phyloP scores from a whole-genome alignment of 2,329 filamentous ascomycete species.

The Sodiomyces alkalinus region DNA sequence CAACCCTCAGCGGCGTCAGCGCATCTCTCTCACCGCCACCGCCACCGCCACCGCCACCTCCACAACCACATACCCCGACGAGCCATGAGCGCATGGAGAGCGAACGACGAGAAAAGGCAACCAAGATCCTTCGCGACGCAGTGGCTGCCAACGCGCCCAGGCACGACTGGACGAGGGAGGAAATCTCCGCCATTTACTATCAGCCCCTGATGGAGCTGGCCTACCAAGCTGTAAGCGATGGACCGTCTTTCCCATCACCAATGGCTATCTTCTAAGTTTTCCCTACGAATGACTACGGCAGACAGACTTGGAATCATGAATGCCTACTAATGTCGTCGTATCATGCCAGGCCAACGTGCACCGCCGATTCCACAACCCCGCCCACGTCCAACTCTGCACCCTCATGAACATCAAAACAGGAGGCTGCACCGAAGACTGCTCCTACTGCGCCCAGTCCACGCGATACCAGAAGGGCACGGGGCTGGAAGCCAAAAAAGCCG shows the following conservation, averaged over 20 bases:
- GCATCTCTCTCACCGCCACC: too few relatives aligned
- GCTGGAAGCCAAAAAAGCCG: slow-evolving; percentile 65
- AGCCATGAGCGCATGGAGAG: too few relatives aligned
- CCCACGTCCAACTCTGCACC: slow-evolving; percentile 80
- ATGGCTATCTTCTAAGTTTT: too few relatives aligned
- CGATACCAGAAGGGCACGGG: slow-evolving; percentile 64
- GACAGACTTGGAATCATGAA: too few relatives aligned
- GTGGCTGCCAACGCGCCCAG: slow-evolving; percentile 45
- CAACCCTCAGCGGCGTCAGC: too few relatives aligned
- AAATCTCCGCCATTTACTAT: slow-evolving; percentile 71
- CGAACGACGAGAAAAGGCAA: too few relatives aligned
- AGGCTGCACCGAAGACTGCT: slow-evolving; percentile 83
- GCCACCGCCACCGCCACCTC: too few relatives aligned
- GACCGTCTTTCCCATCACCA: not conserved
- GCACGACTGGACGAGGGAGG: slow-evolving; percentile 66
- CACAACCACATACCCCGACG: too few relatives aligned
- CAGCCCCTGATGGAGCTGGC: slow-evolving; percentile 67
- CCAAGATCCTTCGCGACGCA: slow-evolving; percentile 34
- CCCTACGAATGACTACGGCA: too few relatives aligned
- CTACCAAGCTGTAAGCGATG: slow-evolving; percentile 46
- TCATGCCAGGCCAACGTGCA: slow-evolving; percentile 64
- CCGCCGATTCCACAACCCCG: slow-evolving; percentile 70
- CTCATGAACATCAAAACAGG: slow-evolving; percentile 96
- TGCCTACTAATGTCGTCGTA: too few relatives aligned
- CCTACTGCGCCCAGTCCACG: slow-evolving; percentile 82